phyloP scores from a whole-genome alignment of 2,329 filamentous ascomycete genomes.

The Purpureocillium takamizusanense region DNA sequence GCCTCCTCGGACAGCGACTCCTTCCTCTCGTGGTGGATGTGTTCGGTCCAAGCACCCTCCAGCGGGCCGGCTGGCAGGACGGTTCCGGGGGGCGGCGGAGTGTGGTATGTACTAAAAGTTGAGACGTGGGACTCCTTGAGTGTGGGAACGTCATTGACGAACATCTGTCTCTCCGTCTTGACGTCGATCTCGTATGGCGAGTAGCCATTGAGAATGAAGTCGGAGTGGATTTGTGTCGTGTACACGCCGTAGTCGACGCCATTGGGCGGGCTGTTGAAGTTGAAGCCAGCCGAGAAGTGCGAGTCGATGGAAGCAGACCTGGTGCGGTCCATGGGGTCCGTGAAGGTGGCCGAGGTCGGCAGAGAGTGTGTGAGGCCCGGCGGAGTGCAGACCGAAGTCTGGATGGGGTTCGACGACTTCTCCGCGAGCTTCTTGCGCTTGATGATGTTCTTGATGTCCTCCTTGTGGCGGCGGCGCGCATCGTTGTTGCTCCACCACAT shows the following conservation, averaged over 20 bases:
- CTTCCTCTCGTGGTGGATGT: conserved; percentile 29
- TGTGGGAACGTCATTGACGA: conserved; percentile 81
- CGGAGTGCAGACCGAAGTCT: conserved; percentile 55
- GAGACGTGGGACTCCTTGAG: conserved; percentile 80
- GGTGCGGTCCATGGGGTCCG: conserved; percentile 63
- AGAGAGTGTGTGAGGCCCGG: conserved; percentile 74
- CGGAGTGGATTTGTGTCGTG: conserved; percentile 52
- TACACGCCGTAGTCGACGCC: conserved; percentile 51
- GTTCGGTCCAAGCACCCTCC: conserved; percentile 53
- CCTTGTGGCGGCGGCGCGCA: conserved; percentile 77
- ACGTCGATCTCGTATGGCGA: conserved; percentile 90
- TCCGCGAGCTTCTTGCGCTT: conserved; percentile 93
- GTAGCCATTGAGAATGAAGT: conserved; percentile 50
- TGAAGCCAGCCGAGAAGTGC: conserved; percentile 64
- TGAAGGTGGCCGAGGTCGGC: conserved; percentile 71
- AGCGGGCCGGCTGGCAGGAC: conserved; percentile 53
- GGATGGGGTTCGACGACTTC: conserved; percentile 57
- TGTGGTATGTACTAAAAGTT: conserved; percentile 85
- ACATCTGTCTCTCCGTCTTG: conserved; percentile 91
- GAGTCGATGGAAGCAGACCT: conserved; percentile 75
- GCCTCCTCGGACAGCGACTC: conserved; percentile 60
- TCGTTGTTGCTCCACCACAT: conserved; percentile 97
- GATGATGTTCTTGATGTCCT: conserved; percentile 93
- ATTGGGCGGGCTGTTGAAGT: conserved; percentile 56
- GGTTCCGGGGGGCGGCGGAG: conserved; percentile 62